Percentiles rank a stretch among this genome's conserved stretches.
phyloP scores from a whole-genome alignment of 306 rosid genomes.

The Prunus padus region DNA sequence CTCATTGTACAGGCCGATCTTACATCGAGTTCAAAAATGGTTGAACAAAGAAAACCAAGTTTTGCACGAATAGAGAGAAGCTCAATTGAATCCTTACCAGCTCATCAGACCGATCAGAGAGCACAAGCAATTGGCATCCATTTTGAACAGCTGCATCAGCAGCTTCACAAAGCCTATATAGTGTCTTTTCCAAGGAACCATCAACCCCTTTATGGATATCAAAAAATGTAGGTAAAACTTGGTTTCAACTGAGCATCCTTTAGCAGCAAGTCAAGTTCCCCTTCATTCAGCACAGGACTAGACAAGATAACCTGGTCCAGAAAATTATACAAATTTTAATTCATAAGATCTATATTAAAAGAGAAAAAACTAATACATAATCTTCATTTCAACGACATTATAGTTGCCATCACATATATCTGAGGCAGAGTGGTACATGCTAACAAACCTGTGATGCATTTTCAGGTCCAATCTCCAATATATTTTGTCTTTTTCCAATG shows the following conservation, averaged over 20 bases:
- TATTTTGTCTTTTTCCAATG: conserved; percentile 79
- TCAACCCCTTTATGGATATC: conserved; percentile 90
- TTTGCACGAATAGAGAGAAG: conserved; percentile 5
- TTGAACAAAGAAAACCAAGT: neutral
- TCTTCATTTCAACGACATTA: neutral
- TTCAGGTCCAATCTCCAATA: conserved; percentile 92
- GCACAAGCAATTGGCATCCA: conserved; percentile 89
- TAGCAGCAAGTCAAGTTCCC: conserved; percentile 80
- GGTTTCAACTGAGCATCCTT: conserved; percentile 71
- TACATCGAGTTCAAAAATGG: neutral
- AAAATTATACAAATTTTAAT: conserved; percentile 15
- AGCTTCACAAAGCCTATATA: conserved; percentile 84
- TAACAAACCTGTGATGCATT: conserved; percentile 87
- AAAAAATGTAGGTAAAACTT: conserved; percentile 77
- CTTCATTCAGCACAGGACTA: conserved; percentile 93
- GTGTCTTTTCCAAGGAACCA: conserved; percentile 81
- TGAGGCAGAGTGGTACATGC: conserved; percentile 2
- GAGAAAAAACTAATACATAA: neutral
- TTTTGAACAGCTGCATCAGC: conserved; percentile 99
- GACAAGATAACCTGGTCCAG: conserved; percentile 78
- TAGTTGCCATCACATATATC: neutral
- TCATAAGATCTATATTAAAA: conserved; percentile 14
- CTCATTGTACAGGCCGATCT: neutral
- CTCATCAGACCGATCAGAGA: conserved; percentile 87
- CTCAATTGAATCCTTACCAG: conserved; percentile 53